Conservation (phyloP, 108 stramenopile species). For the Pseudonitzschia delicatissima region DNA sequence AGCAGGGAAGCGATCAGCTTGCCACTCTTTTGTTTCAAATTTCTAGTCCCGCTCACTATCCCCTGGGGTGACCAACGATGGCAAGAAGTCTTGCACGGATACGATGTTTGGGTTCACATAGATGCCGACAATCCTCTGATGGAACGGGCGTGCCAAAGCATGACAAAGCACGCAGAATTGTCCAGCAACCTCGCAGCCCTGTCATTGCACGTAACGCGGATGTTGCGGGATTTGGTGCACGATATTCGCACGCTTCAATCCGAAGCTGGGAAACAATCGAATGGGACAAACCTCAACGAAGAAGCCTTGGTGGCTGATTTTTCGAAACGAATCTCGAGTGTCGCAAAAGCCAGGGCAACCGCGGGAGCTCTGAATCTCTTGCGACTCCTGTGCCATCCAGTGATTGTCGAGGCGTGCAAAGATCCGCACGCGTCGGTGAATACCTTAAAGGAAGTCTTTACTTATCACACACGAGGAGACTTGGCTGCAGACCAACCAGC, state of each 20-base stretch:
- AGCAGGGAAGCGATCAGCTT: conserved; percentile 35
- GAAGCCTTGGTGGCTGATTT: conserved; percentile 21
- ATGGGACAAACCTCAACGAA: background rate
- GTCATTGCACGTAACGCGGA: conserved; percentile 58
- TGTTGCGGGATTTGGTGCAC: conserved; percentile 58
- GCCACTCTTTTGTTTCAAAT: conserved; percentile 58
- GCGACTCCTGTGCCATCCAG: conserved; percentile 53
- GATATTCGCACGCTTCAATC: conserved; percentile 13
- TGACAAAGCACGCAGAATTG: conserved; percentile 48
- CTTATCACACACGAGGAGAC: conserved; percentile 31
- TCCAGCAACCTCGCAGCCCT: conserved; percentile 77
- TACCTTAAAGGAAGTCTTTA: conserved; percentile 27
- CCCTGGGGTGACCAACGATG: conserved; percentile 72
- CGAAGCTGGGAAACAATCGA: background rate
- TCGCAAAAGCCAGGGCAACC: conserved; percentile 74
- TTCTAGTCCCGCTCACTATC: conserved; percentile 64
- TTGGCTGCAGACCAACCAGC: conserved; percentile 35
- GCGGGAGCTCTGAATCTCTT: conserved; percentile 68
- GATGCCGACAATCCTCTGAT: conserved; percentile 44
- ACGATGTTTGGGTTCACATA: conserved; percentile 76
- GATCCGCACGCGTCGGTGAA: conserved; percentile 3
- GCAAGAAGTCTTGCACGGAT: conserved; percentile 69
- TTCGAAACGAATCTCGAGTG: conserved; percentile 56
- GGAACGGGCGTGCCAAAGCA: conserved; percentile 44
- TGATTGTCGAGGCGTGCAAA: conserved; percentile 38